A percentile compares a stretch with the other conserved stretches of the same genome.
Evolutionary conservation across 371 early-diverging fungal species (phyloP).

Genomic region (Mucor racemosus): DNA sequence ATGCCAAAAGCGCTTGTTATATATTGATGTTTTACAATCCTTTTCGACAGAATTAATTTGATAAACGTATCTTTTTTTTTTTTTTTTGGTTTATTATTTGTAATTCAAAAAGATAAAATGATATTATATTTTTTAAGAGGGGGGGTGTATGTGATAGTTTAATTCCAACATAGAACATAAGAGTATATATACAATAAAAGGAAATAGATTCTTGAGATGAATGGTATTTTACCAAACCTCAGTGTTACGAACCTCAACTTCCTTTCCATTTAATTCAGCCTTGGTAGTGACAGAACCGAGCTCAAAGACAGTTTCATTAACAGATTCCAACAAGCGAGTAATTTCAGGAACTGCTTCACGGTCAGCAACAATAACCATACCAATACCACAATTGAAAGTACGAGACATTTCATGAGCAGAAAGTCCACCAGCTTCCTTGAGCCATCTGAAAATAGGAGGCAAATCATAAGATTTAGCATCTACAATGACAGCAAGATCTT

Average conservation of each 20-base stretch:
- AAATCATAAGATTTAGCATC: constrained; percentile 84
- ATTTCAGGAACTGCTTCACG: constrained; percentile 66
- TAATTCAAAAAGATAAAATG: not conserved
- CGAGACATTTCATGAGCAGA: constrained; percentile 88
- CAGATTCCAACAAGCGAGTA: constrained; percentile 58
- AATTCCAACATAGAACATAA: not conserved
- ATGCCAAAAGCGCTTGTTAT: too few relatives aligned
- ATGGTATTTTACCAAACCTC: constrained; percentile 46
- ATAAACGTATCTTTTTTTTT: too few relatives aligned
- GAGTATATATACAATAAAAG: constrained; percentile 23
- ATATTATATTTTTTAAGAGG: not conserved
- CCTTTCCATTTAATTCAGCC: constrained; percentile 59
- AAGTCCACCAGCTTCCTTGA: constrained; percentile 87
- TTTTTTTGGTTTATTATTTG: too few relatives aligned
- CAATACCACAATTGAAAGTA: constrained; percentile 98
- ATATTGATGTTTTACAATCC: too few relatives aligned
- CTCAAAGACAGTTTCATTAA: constrained; percentile 66
- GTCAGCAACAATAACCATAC: constrained; percentile 93
- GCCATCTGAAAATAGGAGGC: constrained; percentile 94
- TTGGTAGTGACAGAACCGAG: constrained; percentile 68
- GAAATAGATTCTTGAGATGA: not conserved
- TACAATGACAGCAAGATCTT: constrained; percentile 73
- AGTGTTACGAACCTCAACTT: constrained; percentile 63
- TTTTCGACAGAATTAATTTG: too few relatives aligned
- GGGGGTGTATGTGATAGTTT: not conserved